Evolutionary conservation across 2,329 filamentous ascomycete species (phyloP).

Genomic region (Botrytis galanthina): DNA sequence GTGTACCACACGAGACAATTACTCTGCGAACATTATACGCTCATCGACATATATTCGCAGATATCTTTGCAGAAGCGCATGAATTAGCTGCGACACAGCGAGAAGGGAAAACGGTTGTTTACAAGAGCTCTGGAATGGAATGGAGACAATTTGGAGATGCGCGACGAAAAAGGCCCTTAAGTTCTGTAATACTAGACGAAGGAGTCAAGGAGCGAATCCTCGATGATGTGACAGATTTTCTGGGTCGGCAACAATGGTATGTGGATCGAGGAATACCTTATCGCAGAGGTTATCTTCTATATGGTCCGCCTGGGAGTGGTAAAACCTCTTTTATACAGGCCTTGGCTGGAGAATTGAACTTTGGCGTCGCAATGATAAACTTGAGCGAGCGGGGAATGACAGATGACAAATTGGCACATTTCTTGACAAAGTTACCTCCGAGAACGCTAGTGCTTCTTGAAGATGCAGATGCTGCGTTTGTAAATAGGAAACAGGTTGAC

Average conservation of each 20-base stretch:
- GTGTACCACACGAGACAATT: constrained; percentile 90
- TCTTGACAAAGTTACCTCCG: constrained; percentile 51
- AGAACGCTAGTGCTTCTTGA: constrained; percentile 56
- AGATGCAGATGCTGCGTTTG: constrained; percentile 52
- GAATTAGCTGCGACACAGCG: constrained; percentile 73
- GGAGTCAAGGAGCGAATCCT: constrained; percentile 62
- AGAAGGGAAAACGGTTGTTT: constrained; percentile 91
- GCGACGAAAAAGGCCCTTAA: constrained; percentile 79
- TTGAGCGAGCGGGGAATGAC: constrained; percentile 55
- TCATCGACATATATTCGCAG: constrained; percentile 84
- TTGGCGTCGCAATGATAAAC: constrained; percentile 54
- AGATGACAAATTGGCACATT: constrained; percentile 50
- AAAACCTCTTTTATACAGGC: constrained; percentile 96
- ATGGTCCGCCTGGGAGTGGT: constrained; percentile 73
- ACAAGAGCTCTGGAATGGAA: constrained; percentile 77
- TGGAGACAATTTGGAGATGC: constrained; percentile 85
- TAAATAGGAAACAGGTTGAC: constrained; percentile 58
- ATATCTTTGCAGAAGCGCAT: constrained; percentile 85
- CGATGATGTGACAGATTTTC: constrained; percentile 51
- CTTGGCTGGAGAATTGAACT: constrained; percentile 66
- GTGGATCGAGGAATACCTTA: constrained; percentile 73
- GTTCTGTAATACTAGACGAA: constrained; percentile 81
- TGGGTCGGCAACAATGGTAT: constrained; percentile 81
- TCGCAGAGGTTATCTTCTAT: constrained; percentile 73
- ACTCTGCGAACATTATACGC: constrained; percentile 89